phyloP scores from a whole-genome alignment of 2,329 filamentous ascomycete species.

The Falciphora oryzae region DNA sequence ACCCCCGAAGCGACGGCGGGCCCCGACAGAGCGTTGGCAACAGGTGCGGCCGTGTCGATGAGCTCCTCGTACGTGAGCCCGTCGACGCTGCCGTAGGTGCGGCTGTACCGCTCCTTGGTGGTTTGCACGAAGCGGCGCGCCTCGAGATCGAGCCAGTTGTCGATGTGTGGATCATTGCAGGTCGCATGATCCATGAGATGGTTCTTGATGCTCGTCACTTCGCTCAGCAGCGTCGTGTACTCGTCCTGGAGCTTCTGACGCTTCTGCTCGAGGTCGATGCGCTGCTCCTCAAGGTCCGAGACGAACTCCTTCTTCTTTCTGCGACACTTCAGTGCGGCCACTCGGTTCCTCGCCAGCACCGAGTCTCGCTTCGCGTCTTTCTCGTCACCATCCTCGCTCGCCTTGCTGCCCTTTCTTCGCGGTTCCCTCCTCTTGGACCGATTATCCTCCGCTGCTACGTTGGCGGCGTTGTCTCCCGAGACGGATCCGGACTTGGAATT shows the following conservation, averaged over 20 bases:
- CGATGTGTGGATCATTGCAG: conserved; percentile 48
- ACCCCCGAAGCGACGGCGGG: conserved; percentile 14
- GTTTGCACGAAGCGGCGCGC: conserved; percentile 40
- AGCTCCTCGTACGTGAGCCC: conserved; percentile 3
- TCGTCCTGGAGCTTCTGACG: conserved; percentile 38
- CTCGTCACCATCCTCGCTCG: conserved; percentile 8
- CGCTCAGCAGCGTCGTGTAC: conserved; percentile 34
- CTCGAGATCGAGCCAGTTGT: conserved; percentile 47
- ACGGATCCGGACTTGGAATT: neutral
- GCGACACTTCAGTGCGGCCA: conserved; percentile 69
- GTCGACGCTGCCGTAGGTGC: neutral
- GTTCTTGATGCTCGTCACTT: conserved; percentile 43
- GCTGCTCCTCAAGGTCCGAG: conserved; percentile 41
- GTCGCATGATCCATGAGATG: conserved; percentile 45
- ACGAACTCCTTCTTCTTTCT: conserved; percentile 58
- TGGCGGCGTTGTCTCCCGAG: neutral
- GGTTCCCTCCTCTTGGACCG: neutral
- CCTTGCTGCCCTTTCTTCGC: neutral
- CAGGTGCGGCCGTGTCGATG: neutral
- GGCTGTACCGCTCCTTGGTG: conserved; percentile 15
- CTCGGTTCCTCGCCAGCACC: conserved; percentile 64
- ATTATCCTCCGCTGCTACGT: neutral
- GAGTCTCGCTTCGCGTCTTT: conserved; percentile 43
- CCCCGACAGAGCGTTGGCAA: neutral
- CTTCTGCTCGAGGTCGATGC: conserved; percentile 36